Conservation (phyloP, 2,329 filamentous ascomycete genomes). For the Alternaria brassicicola region DNA sequence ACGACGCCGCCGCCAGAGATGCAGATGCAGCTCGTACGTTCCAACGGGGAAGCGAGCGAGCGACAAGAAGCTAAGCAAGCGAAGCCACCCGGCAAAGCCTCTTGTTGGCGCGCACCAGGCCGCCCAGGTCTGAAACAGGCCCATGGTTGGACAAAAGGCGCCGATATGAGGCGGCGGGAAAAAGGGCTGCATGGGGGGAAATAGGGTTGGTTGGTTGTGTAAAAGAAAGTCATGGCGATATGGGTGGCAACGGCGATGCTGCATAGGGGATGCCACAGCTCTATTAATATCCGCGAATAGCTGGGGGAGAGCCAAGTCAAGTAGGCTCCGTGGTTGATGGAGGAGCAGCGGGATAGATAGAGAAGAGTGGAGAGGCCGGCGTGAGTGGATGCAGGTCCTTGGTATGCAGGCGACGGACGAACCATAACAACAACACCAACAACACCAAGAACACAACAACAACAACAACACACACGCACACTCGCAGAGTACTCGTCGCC, state of each 20-base stretch:
- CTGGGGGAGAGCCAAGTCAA: conserved; percentile 5
- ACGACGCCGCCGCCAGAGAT: background rate
- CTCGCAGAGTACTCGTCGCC: too few species aligned
- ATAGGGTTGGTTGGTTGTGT: background rate
- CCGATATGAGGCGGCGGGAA: conserved; percentile 17
- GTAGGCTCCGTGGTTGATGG: conserved; percentile 1
- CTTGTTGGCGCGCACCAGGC: conserved; percentile 18
- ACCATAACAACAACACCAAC: conserved; percentile 3
- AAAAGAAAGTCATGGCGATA: conserved; percentile 3
- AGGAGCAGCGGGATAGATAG: background rate
- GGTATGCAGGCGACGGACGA: conserved; percentile 6
- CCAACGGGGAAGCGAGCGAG: conserved; percentile 3
- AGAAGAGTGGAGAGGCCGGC: background rate
- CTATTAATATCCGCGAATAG: conserved; percentile 16
- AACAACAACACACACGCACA: background rate
- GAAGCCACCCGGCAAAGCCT: conserved; percentile 18
- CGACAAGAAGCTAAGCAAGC: conserved; percentile 12
- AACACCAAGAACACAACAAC: background rate
- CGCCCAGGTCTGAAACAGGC: conserved; percentile 19
- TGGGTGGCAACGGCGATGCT: conserved; percentile 8
- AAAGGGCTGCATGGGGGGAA: conserved; percentile 2
- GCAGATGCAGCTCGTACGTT: background rate
- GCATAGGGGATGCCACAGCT: background rate
- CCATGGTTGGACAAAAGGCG: conserved; percentile 24
- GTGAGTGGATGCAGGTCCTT: conserved; percentile 4